Evolutionary conservation across 2,329 filamentous ascomycete species (phyloP).

Genomic region (Fusarium devonianum): DNA sequence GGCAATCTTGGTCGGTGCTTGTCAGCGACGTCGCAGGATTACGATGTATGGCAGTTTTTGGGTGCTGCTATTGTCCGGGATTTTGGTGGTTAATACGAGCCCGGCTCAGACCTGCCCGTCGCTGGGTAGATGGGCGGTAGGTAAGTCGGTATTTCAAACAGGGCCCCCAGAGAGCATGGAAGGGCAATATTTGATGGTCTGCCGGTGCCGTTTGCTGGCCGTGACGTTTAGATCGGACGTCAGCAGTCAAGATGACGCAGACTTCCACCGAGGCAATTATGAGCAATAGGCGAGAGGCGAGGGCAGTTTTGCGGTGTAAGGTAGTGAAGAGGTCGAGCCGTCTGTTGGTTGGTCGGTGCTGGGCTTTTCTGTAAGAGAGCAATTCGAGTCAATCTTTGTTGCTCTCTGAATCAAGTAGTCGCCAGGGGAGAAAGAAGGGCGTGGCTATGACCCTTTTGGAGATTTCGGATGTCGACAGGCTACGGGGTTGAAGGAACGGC

Average conservation of each 20-base stretch:
- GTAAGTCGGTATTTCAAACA: no score
- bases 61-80: slow-evolving; percentile 12
- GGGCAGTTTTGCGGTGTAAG: slow-evolving; percentile 7
- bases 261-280: slow-evolving; percentile 8
- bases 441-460: not conserved
- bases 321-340: slow-evolving; percentile 1
- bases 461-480: not conserved
- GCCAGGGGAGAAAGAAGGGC: not conserved
- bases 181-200: slow-evolving; percentile 6
- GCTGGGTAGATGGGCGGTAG: not conserved
- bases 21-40: slow-evolving; percentile 31
- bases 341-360: slow-evolving; percentile 3
- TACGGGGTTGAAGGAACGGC: slow-evolving; percentile 3
- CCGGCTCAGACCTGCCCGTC: slow-evolving; percentile 8
- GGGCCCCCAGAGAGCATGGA: slow-evolving; percentile 3
- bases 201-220: slow-evolving; percentile 2
- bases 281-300: not conserved
- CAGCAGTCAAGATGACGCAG: slow-evolving; percentile 22
- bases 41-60: no score
- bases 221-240: slow-evolving; percentile 22
- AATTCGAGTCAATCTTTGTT: slow-evolving; percentile 7
- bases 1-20: slow-evolving; percentile 32
- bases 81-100: slow-evolving; percentile 16
- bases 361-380: slow-evolving; percentile 5
- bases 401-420: slow-evolving; percentile 3